A percentile compares a stretch with the other conserved stretches of the same genome.
These are phyloP conservation scores for Chaetoceros muelleri DNA, from an alignment of 108 stramenopile genomes.

Conservation along the genomic window DNA sequence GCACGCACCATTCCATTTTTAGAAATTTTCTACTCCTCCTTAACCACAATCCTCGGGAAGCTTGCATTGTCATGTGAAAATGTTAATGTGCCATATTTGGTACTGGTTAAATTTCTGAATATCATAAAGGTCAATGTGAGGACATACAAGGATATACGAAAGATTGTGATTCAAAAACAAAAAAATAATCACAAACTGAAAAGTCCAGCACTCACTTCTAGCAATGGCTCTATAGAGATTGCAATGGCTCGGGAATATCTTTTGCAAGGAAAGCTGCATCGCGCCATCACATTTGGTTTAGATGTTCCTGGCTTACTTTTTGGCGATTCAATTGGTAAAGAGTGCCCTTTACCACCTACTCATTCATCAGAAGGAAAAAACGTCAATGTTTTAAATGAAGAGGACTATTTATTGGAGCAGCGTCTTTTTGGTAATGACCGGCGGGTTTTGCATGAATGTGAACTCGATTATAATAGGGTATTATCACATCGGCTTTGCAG, in stretches of 20 bases:
- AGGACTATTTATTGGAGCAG: conserved; percentile 47
- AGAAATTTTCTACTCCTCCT: conserved; percentile 44
- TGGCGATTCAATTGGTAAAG: conserved; percentile 60
- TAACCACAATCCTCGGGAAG: conserved; percentile 60
- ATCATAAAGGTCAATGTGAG: conserved; percentile 58
- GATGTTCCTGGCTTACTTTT: conserved; percentile 78
- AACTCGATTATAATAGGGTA: conserved; percentile 78
- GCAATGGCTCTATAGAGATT: conserved; percentile 29
- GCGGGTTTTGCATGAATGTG: conserved; percentile 50
- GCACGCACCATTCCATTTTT: conserved; percentile 41
- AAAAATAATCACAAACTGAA: background rate
- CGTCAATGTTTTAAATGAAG: conserved; percentile 23
- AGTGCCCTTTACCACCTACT: conserved; percentile 17
- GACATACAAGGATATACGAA: conserved; percentile 51
- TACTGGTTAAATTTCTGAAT: conserved; percentile 57
- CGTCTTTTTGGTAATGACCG: conserved; percentile 43
- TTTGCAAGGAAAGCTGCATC: conserved; percentile 62
- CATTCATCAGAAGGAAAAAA: background rate
- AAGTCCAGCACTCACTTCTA: background rate
- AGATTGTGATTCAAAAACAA: conserved; percentile 28
- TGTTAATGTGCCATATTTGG: conserved; percentile 57
- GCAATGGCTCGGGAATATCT: conserved; percentile 63
- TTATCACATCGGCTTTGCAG: conserved; percentile 52
- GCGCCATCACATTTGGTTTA: conserved; percentile 74
- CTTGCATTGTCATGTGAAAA: conserved; percentile 65